These are phyloP conservation scores for Yamadazyma oceani DNA, from an alignment of 1,139 yeast species.

Conservation along the genomic window DNA sequence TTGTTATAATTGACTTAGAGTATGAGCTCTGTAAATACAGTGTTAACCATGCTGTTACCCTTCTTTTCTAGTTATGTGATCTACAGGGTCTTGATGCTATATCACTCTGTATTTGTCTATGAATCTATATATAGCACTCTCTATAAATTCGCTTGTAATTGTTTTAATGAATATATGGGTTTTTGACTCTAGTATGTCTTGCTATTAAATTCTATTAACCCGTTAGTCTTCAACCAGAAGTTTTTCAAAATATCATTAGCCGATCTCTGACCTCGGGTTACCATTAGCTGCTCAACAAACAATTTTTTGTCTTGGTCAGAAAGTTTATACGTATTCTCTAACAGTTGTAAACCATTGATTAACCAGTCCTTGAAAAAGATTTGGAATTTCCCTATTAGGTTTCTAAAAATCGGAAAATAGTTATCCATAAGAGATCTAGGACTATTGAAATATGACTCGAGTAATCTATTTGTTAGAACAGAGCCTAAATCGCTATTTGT, in stretches of 20 bases:
- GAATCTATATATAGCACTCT: neutral
- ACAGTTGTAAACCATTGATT: conserved; percentile 22
- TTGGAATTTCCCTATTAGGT: conserved; percentile 53
- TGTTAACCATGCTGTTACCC: no score
- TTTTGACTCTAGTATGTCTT: conserved; percentile 6
- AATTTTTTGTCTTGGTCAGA: conserved; percentile 25
- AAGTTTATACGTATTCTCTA: conserved; percentile 22
- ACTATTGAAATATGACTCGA: conserved; percentile 41
- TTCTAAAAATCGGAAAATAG: conserved; percentile 55
- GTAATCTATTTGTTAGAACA: conserved; percentile 28
- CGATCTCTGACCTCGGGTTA: conserved; percentile 65
- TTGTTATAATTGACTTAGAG: conserved; percentile 21
- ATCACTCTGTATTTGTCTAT: neutral
- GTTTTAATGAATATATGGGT: conserved; percentile 3
- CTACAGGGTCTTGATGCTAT: no score
- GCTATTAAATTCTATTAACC: conserved; percentile 43
- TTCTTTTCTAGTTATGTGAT: no score
- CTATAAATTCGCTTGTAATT: conserved; percentile 2
- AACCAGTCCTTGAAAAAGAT: conserved; percentile 51
- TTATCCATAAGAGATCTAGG: conserved; percentile 64
- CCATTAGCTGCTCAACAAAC: conserved; percentile 54
- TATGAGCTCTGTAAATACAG: no score
- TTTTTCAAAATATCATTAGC: conserved; percentile 57
- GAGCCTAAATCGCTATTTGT: conserved; percentile 39
- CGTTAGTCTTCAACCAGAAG: conserved; percentile 63